Evolutionary conservation across 345 rosid genomes (phyloP), one percentile per base, ranked within the genome.

Genomic region (Murraya koenigii): DNA sequence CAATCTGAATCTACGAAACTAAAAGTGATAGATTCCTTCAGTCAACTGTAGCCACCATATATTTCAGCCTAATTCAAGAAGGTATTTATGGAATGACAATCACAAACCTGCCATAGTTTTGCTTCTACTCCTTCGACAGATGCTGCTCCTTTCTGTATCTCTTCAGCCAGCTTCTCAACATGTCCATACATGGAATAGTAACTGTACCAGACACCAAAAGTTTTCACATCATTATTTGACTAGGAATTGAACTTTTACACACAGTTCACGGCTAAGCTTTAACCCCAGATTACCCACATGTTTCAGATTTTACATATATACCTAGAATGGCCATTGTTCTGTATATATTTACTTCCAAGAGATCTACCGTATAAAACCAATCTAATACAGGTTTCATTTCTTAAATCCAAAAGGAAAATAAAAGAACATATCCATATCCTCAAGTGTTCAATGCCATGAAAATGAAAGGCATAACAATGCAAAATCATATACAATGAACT

Each of bases 151-250:
- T 85, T 89, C 89, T 82, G 79, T 68, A 91, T 91, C 86, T 89
- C 90, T 68, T 87, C 87, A 0, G 95, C 93, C 63, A 89, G 86
- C 78, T 80, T 91, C 89, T 81, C 89, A 49, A 91, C 93, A 77
- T 91, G 95, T 23, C 95, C 95, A 28, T 91, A 91, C 93, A 88
- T 89, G 28, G 95, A 91, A 78, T 91, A 91, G 87, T 91, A 91
- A 66, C 93, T 91, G 83, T 72, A 77, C 7, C 71, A 62, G 56
- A 56, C 7, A 28, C 66, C 7, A 22, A 44, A 56, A 20, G 8
- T 1, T 52, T 35, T 72, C 47, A 15, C 58, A 52, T 20, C 72
- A 32, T 71, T 25, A 36, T 22, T 33, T 54, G 47, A 33, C 33
- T n/a, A 8, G 15, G 19, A 75, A 32, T 47, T 74, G 30, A 58